A percentile compares a stretch with the other conserved stretches of the same genome.
phyloP scores from a whole-genome alignment of 2,329 filamentous ascomycete genomes.

The Dactylellina haptotyla region DNA sequence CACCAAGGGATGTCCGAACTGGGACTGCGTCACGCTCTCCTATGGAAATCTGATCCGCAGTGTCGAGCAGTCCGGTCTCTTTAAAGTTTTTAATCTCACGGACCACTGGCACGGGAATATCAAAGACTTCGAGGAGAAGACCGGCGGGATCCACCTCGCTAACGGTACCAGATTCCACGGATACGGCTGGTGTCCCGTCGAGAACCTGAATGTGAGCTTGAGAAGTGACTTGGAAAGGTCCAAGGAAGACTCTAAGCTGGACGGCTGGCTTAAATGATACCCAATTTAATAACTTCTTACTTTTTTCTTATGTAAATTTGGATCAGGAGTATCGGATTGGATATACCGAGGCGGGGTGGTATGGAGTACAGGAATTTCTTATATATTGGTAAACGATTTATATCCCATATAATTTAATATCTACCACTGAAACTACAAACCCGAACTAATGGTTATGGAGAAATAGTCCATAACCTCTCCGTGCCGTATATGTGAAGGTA shows the following conservation, averaged over 20 bases:
- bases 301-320: too few relatives aligned
- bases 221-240: constrained; percentile 25
- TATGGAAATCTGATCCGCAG: constrained; percentile 45
- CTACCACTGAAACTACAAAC: too few relatives aligned
- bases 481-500: too few relatives aligned
- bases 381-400: neutral
- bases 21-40: constrained; percentile 45
- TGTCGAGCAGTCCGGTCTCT: constrained; percentile 45
- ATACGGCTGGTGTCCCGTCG: constrained; percentile 50
- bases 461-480: too few relatives aligned
- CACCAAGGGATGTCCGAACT: constrained; percentile 40
- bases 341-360: too few relatives aligned
- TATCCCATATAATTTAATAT: too few relatives aligned
- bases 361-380: neutral
- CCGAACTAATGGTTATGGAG: too few relatives aligned
- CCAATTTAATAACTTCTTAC: neutral
- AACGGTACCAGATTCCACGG: constrained; percentile 51
- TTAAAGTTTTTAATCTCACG: constrained; percentile 25
- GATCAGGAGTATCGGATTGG: too few relatives aligned
- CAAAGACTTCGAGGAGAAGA: constrained; percentile 42
- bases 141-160: constrained; percentile 21
- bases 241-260: neutral
- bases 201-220: constrained; percentile 40
- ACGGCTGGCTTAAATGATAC: too few relatives aligned
- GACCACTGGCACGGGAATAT: constrained; percentile 50